These are phyloP conservation scores for Tylopilus sp. DNA, from an alignment of 768 basidiomycete species.

Conservation along the genomic window DNA sequence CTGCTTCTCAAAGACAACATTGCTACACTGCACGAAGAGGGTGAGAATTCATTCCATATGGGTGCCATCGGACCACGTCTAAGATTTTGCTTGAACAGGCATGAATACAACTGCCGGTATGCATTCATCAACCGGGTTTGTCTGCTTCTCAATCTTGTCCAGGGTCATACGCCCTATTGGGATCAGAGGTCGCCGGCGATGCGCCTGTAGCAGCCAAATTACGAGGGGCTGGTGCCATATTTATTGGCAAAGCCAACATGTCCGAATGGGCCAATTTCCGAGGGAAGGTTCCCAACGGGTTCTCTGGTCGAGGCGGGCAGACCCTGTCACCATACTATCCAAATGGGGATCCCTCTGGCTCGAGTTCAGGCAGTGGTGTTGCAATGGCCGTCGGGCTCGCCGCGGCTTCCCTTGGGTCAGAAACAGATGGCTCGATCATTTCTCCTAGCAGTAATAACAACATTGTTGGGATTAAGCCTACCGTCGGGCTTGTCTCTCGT, in stretches of 20 bases:
- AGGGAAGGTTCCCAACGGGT: conserved; percentile 38
- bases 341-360: conserved; percentile 38
- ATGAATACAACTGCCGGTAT: conserved; percentile 39
- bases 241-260: conserved; percentile 41
- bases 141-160: neutral
- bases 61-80: neutral
- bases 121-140: neutral
- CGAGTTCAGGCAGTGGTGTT: conserved; percentile 43
- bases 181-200: conserved; percentile 35
- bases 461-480: conserved; percentile 41
- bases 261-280: conserved; percentile 45
- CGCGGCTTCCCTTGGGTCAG: conserved; percentile 42
- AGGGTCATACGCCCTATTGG: conserved; percentile 36
- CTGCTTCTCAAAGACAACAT: conserved; percentile 52
- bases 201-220: conserved; percentile 29
- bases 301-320: conserved; percentile 34
- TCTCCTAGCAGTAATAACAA: conserved; percentile 41
- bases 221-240: conserved; percentile 27
- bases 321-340: conserved; percentile 41
- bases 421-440: conserved; percentile 49
- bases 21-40: conserved; percentile 32
- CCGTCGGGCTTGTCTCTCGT: conserved; percentile 39
- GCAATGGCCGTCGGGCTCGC: conserved; percentile 41
- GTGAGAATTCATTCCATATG: conserved; percentile 11
- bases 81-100: conserved; percentile 17